These are phyloP conservation scores for Triticum urartu DNA, from an alignment of 176 grass and related monocot genomes.

Conservation along the genomic window DNA sequence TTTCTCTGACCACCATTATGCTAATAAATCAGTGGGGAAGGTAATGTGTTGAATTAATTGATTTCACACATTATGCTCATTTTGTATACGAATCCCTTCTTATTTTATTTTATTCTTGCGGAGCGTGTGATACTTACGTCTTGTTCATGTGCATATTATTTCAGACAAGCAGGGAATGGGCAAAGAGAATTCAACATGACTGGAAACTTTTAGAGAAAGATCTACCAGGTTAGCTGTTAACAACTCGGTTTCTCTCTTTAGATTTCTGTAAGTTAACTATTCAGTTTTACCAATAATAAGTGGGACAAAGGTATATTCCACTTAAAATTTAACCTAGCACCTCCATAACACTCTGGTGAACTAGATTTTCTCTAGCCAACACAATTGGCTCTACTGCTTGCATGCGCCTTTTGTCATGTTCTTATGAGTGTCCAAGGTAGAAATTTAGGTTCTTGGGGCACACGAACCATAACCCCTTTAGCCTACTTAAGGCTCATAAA, in stretches of 20 bases:
- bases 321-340: not conserved
- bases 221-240: conserved; percentile 63
- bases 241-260: not conserved
- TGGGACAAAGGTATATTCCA: not conserved
- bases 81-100: not conserved
- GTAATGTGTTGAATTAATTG: conserved; percentile 35
- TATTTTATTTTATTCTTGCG: not conserved
- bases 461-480: not conserved
- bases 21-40: conserved; percentile 23
- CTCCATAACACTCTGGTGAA: not conserved
- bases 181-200: conserved; percentile 82
- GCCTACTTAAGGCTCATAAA: not conserved
- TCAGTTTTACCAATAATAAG: not conserved
- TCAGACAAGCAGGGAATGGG: conserved; percentile 70
- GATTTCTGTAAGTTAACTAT: not conserved
- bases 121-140: not conserved
- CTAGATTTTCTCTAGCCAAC: not conserved
- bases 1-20: conserved; percentile 71
- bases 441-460: not conserved
- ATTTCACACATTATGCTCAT: conserved; percentile 13
- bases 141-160: conserved; percentile 3
- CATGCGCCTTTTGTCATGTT: not conserved
- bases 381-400: not conserved
- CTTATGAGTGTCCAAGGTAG: not conserved
- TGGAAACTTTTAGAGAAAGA: conserved; percentile 89